Conservation (phyloP, 73 alveolate species). For the Paramecium tetraurelia region DNA sequence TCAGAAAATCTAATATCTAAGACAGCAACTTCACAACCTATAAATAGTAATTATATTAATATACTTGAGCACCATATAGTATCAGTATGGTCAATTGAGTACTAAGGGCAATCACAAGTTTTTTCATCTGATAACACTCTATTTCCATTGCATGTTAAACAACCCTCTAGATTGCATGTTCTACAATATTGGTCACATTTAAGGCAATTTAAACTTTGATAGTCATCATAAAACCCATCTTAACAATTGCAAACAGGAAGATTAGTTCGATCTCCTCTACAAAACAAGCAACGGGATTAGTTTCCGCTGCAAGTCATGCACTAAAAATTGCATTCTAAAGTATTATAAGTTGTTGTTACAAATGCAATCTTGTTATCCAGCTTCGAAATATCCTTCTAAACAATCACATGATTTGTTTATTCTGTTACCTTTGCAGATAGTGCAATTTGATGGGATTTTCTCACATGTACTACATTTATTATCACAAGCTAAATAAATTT, state of each 20-base stretch:
- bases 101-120: neutral
- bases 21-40: slow-evolving; percentile 15
- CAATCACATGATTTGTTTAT: neutral
- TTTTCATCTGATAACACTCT: neutral
- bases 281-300: neutral
- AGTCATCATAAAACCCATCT: neutral
- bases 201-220: neutral
- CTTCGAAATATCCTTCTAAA: neutral
- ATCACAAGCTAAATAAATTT: neutral
- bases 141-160: neutral
- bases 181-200: neutral
- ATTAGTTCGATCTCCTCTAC: neutral
- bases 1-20: neutral
- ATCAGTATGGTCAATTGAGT: neutral
- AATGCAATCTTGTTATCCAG: neutral
- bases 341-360: neutral
- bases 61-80: neutral
- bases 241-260: neutral
- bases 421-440: neutral
- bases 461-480: neutral
- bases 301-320: neutral
- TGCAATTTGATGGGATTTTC: neutral
- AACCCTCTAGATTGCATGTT: neutral
- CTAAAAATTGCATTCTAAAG: neutral
- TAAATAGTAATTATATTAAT: neutral